Conservation (phyloP, 163 green algal species). For the Chlorella variabilis region DNA sequence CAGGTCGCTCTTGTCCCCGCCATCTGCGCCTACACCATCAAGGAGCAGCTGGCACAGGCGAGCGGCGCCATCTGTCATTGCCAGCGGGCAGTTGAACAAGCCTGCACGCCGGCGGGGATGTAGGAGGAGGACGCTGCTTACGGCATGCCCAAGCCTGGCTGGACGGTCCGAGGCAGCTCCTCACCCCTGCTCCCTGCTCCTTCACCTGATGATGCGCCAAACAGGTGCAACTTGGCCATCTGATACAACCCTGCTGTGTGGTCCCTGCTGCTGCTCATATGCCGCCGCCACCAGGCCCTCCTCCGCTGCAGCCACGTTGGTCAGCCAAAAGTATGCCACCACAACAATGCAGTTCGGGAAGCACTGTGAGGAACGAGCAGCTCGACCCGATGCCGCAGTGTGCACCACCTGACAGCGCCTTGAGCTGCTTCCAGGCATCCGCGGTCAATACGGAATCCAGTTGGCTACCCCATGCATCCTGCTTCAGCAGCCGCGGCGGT, state of each 20-base stretch:
- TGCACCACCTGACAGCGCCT: not conserved
- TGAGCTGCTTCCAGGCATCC: not conserved
- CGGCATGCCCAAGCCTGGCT: too few species aligned
- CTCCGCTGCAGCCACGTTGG: not conserved
- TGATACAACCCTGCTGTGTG: conserved; percentile 20
- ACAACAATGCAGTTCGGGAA: not conserved
- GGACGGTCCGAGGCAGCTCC: too few species aligned
- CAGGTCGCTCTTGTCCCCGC: not conserved
- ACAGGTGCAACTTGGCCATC: conserved; percentile 45
- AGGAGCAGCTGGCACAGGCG: conserved; percentile 27
- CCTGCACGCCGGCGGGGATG: conserved; percentile 12
- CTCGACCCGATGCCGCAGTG: not conserved
- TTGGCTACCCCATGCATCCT: conserved; percentile 33
- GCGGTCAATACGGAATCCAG: not conserved
- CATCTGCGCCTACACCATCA: not conserved
- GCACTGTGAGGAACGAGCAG: too few species aligned
- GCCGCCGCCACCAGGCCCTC: conserved; percentile 40
- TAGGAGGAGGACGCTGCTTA: too few species aligned
- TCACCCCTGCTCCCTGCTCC: too few species aligned
- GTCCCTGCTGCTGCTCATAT: conserved; percentile 35
- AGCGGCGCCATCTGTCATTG: conserved; percentile 44
- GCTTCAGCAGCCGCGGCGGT: conserved; percentile 17
- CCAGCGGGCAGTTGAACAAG: conserved; percentile 47
- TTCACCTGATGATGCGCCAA: conserved; percentile 24
- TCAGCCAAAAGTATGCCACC: not conserved